Evolutionary conservation across 2,329 filamentous ascomycete species (phyloP).

Genomic region (Sporothrix humicola): DNA sequence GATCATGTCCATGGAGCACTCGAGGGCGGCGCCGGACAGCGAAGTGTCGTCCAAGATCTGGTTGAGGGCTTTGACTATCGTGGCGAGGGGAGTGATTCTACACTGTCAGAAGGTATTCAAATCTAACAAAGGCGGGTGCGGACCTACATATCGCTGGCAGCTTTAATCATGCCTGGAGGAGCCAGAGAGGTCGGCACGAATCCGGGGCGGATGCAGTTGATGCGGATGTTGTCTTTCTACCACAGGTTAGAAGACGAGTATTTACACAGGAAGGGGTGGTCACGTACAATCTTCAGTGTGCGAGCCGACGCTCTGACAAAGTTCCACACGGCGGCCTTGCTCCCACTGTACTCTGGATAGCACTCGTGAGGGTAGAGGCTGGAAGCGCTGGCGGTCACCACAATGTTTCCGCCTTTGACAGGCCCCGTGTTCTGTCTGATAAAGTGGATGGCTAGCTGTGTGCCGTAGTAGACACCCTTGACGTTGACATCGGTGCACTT

Average conservation of each 20-base stretch:
- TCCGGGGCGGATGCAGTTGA: constrained; percentile 12
- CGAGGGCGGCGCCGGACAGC: not conserved
- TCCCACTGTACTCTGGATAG: constrained; percentile 1
- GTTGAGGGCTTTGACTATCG: constrained; percentile 8
- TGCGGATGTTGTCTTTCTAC: constrained; percentile 2
- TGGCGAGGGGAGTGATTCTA: not conserved
- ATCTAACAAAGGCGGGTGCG: no score
- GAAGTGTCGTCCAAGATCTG: not conserved
- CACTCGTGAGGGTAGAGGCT: constrained; percentile 1
- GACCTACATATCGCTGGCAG: not conserved
- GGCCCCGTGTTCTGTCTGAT: not conserved
- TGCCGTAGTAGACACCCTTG: not conserved
- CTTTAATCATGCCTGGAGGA: not conserved
- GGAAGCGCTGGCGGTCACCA: constrained; percentile 2
- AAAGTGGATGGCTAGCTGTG: constrained; percentile 10
- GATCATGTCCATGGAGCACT: constrained; percentile 7
- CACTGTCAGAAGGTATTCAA: no score
- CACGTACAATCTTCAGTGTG: not conserved
- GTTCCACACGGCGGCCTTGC: constrained; percentile 13
- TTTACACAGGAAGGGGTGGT: no score
- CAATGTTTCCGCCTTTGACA: not conserved
- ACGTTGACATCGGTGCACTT: constrained; percentile 4
- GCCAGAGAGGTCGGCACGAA: constrained; percentile 3
- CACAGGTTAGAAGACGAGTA: no score
- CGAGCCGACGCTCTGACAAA: not conserved